Conservation (phyloP, 2,329 filamentous ascomycete species). For the Sclerotinia borealis region DNA sequence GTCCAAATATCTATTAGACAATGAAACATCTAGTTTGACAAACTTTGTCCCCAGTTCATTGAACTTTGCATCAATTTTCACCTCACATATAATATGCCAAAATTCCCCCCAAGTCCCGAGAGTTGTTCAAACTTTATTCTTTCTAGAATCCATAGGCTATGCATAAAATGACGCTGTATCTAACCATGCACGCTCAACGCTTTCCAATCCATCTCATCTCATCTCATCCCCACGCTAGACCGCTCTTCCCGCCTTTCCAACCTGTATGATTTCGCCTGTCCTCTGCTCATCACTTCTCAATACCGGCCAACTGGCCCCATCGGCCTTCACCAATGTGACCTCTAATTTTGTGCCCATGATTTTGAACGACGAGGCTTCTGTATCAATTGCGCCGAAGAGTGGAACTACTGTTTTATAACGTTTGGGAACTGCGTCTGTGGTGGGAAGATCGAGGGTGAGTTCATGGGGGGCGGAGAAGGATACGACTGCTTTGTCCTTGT, state of each 20-base stretch:
- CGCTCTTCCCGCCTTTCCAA: slow-evolving; percentile 64
- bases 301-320: slow-evolving; percentile 61
- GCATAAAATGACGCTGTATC: neutral
- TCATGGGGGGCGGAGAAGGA: slow-evolving; percentile 55
- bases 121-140: neutral
- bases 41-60: no score
- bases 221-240: neutral
- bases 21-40: no score
- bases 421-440: slow-evolving; percentile 68
- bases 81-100: no score
- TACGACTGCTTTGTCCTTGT: slow-evolving; percentile 71
- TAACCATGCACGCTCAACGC: neutral
- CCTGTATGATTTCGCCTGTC: slow-evolving; percentile 79
- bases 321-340: slow-evolving; percentile 56
- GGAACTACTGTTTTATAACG: slow-evolving; percentile 68
- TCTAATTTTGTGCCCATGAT: slow-evolving; percentile 69
- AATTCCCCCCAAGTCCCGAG: no score
- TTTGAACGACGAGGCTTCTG: slow-evolving; percentile 54
- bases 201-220: neutral
- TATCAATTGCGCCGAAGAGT: slow-evolving; percentile 71
- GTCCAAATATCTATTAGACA: no score
- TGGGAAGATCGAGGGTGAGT: slow-evolving; percentile 76
- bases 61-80: neutral
- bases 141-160: neutral
- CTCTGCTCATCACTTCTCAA: slow-evolving; percentile 58